These are phyloP conservation scores for Boletus bicolor DNA, from an alignment of 768 basidiomycete genomes.

Conservation along the genomic window DNA sequence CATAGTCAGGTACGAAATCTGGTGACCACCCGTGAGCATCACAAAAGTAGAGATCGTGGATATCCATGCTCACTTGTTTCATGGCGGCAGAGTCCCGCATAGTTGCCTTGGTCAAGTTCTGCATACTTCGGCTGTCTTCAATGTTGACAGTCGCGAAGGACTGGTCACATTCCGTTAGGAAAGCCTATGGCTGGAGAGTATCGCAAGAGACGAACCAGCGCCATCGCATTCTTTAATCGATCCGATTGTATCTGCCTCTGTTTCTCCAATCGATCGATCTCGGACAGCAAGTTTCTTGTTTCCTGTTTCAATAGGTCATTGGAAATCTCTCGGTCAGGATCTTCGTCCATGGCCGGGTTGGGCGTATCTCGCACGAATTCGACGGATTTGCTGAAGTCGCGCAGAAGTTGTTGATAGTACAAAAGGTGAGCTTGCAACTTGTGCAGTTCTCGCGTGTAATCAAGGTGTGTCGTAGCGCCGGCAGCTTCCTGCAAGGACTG, in stretches of 20 bases:
- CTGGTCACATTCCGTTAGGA: slow-evolving; percentile 28
- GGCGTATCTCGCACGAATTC: slow-evolving; percentile 46
- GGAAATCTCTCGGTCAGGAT: slow-evolving; percentile 7
- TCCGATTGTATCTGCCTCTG: slow-evolving; percentile 27
- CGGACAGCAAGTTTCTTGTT: slow-evolving; percentile 34
- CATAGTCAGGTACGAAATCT: slow-evolving; percentile 60
- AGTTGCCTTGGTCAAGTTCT: slow-evolving; percentile 46
- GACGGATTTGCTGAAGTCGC: slow-evolving; percentile 53
- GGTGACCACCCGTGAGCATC: slow-evolving; percentile 6
- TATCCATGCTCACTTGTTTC: slow-evolving; percentile 26
- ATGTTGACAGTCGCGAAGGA: slow-evolving; percentile 62
- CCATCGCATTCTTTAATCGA: slow-evolving; percentile 33
- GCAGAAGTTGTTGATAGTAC: slow-evolving; percentile 52
- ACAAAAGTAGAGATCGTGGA: neutral
- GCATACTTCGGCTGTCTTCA: slow-evolving; percentile 52
- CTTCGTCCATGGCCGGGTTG: slow-evolving; percentile 44
- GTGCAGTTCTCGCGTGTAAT: slow-evolving; percentile 52
- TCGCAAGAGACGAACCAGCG: slow-evolving; percentile 20
- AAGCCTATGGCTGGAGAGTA: neutral
- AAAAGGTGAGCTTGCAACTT: slow-evolving; percentile 55
- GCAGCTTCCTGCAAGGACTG: slow-evolving; percentile 39
- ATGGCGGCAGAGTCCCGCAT: slow-evolving; percentile 41
- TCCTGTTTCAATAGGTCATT: slow-evolving; percentile 17
- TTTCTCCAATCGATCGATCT: slow-evolving; percentile 38
- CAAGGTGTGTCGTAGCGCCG: slow-evolving; percentile 36